Evolutionary conservation across 148 eudicot genomes (phyloP), one percentile per base, ranked within the genome.

Genomic region (Nepenthes mirabilis): DNA sequence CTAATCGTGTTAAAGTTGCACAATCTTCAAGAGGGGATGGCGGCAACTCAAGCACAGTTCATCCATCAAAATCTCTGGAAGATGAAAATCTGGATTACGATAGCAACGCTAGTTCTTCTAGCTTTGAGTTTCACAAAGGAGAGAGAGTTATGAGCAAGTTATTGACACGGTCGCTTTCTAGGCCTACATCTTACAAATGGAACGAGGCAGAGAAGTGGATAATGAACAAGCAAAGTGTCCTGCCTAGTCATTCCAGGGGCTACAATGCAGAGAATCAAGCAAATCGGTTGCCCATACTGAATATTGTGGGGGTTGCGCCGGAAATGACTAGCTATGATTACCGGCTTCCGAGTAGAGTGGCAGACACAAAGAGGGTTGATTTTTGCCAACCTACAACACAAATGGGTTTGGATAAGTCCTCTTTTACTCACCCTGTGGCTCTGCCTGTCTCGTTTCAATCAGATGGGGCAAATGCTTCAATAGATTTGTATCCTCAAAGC

Each of bases 171-270:
- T 83, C 96, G 1, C 62, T 83, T 34, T 85, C 89, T 12, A 75
- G 94, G 67, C 90, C 90, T 3, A 82, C 84, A 55, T 71, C 98
- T 1, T 91, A 89, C 12, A 91, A 91, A 69, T 91, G 98, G 98
- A 85, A 88, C 58, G 96, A 91, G 59, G 98, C 98, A 0, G 98
- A 91, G 74, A 88, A 88, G 62, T 91, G 98, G 98, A 88, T 91
- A 70, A 74, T 85, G 83, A 88, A 65, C 57, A 85, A 73, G 83
- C 86, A 88, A 68, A 67, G 53, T 47, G 55, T 68, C 50, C 88
- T 73, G 45, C 59, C 70, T 51, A 82, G 48, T 77, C 49, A 68
- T 64, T 59, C 85, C 2, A 91, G 77, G 69, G 79, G 69, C 73
- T 55, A 53, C 33, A 66, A 70, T 58, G 14, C 58, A 12, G 85